A percentile compares a stretch with the other conserved stretches of the same genome.
These are phyloP conservation scores for Sonneratia caseolaris DNA, from an alignment of 345 rosid genomes.

Conservation along the genomic window DNA sequence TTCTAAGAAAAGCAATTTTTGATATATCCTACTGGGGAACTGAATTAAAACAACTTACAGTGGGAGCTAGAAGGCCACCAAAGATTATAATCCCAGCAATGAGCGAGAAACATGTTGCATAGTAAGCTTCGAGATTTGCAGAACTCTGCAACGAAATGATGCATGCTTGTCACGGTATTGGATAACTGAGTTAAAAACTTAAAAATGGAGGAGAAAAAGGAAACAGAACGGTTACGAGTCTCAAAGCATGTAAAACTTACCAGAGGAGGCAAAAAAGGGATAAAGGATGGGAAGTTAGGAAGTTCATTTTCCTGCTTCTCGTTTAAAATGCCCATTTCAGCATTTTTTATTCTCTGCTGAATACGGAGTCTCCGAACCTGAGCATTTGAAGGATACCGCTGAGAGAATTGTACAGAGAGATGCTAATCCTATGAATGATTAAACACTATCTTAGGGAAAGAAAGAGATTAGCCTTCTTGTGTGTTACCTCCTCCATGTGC, in stretches of 20 bases:
- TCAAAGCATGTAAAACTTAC: slow-evolving; percentile 24
- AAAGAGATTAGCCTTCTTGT: neutral
- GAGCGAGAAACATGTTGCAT: slow-evolving; percentile 80
- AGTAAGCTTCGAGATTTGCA: slow-evolving; percentile 68
- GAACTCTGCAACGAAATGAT: slow-evolving; percentile 40
- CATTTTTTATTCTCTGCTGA: slow-evolving; percentile 73
- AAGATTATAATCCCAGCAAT: slow-evolving; percentile 80
- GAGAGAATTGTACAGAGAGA: neutral
- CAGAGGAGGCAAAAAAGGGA: slow-evolving; percentile 94
- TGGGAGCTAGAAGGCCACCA: slow-evolving; percentile 88
- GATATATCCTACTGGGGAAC: neutral
- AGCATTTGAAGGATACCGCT: neutral
- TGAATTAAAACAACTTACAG: slow-evolving; percentile 31
- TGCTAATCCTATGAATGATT: neutral
- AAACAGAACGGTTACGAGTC: neutral
- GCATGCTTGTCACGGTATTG: neutral
- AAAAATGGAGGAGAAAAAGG: neutral
- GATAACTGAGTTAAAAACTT: neutral
- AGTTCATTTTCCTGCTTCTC: slow-evolving; percentile 65
- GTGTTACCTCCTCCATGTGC: slow-evolving; percentile 84
- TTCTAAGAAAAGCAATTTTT: neutral
- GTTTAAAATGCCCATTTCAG: slow-evolving; percentile 52
- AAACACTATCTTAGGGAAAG: neutral
- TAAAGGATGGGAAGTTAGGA: slow-evolving; percentile 90
- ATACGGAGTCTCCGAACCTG: slow-evolving; percentile 90